Evolutionary conservation across 768 basidiomycete species (phyloP).

Genomic region (Xerocomellus chrysenteron): DNA sequence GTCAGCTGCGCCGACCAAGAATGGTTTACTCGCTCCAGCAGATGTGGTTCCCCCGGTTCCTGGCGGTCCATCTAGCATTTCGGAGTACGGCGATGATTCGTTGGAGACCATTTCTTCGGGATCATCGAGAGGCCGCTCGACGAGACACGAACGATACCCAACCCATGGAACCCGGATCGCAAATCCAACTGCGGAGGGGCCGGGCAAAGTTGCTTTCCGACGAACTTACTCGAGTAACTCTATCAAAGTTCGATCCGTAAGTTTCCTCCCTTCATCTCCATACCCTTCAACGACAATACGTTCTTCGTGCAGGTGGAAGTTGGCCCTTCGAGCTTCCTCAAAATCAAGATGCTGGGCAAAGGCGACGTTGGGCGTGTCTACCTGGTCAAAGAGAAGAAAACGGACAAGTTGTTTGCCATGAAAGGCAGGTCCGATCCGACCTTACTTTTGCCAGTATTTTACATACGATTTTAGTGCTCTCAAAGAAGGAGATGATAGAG

Average conservation of each 20-base stretch:
- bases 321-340: slow-evolving; percentile 89
- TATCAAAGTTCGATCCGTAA: slow-evolving; percentile 88
- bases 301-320: slow-evolving; percentile 75
- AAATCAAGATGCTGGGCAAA: slow-evolving; percentile 97
- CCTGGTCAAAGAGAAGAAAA: slow-evolving; percentile 97
- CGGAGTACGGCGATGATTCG: slow-evolving; percentile 65
- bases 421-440: slow-evolving; percentile 67
- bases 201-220: slow-evolving; percentile 74
- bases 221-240: slow-evolving; percentile 97
- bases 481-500: slow-evolving; percentile 99
- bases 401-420: slow-evolving; percentile 95
- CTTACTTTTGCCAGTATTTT: slow-evolving; percentile 4
- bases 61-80: slow-evolving; percentile 43
- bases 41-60: slow-evolving; percentile 59
- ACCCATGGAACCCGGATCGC: slow-evolving; percentile 36
- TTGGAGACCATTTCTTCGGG: slow-evolving; percentile 77
- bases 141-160: slow-evolving; percentile 39
- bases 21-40: slow-evolving; percentile 74
- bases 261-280: slow-evolving; percentile 22
- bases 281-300: background rate
- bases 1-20: slow-evolving; percentile 62
- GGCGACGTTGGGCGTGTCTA: slow-evolving; percentile 99
- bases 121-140: slow-evolving; percentile 59
- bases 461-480: slow-evolving; percentile 67
- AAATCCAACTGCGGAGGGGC: slow-evolving; percentile 46